These are phyloP conservation scores for Senna siamea DNA, from an alignment of 306 rosid genomes.

Conservation along the genomic window DNA sequence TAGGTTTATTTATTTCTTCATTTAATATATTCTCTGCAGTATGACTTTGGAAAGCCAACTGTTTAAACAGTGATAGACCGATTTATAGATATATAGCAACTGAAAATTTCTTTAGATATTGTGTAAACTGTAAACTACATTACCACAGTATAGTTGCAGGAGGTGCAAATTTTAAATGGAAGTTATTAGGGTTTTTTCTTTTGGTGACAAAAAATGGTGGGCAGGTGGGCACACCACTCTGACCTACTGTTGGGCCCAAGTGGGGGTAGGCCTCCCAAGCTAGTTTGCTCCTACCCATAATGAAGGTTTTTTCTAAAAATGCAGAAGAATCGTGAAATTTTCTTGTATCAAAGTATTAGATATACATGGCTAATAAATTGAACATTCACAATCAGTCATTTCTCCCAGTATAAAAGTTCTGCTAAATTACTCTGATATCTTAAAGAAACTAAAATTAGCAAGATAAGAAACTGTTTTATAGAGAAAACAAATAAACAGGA, in stretches of 20 bases:
- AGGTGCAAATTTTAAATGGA: conserved; percentile 15
- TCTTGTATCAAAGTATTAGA: neutral
- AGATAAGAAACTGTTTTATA: neutral
- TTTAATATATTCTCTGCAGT: conserved; percentile 1
- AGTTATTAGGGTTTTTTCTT: neutral
- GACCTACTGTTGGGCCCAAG: too few species aligned
- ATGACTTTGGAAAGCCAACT: conserved; percentile 2
- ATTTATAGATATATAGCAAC: neutral
- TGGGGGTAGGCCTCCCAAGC: too few species aligned
- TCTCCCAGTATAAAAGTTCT: neutral
- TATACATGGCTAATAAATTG: neutral
- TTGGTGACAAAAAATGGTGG: too few species aligned
- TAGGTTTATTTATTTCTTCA: conserved; percentile 30
- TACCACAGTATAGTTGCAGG: too few species aligned
- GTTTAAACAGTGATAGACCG: conserved; percentile 18
- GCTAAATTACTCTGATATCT: neutral
- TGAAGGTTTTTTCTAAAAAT: neutral
- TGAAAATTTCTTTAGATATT: conserved; percentile 18
- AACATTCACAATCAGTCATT: neutral
- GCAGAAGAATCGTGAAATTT: neutral
- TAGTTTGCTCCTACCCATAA: neutral
- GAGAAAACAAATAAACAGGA: conserved; percentile 11
- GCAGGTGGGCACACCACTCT: too few species aligned
- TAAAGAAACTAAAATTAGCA: neutral
- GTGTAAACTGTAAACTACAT: neutral